Percentiles rank a stretch among this genome's conserved stretches.
These are phyloP conservation scores for Craterostigma plantagineum DNA, from an alignment of 257 asterid genomes.

Conservation along the genomic window DNA sequence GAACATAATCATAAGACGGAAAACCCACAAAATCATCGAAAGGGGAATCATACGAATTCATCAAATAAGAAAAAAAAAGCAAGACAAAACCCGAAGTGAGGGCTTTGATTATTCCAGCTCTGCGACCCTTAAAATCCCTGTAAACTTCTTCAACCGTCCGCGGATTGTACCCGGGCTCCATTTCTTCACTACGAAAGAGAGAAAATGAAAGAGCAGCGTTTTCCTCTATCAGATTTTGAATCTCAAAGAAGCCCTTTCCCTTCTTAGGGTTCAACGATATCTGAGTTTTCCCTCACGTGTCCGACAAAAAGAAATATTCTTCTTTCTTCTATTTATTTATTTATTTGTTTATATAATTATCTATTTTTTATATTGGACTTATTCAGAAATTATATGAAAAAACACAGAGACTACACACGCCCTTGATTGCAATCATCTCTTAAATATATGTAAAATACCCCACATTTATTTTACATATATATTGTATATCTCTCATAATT, in stretches of 20 bases:
- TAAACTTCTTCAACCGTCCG: conserved; percentile 48
- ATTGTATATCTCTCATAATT: no score
- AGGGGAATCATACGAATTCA: no score
- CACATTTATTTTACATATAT: neutral
- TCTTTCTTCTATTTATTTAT: neutral
- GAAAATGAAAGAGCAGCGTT: conserved; percentile 7
- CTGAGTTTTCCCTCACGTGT: conserved; percentile 17
- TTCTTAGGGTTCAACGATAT: conserved; percentile 20
- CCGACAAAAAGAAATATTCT: conserved; percentile 12
- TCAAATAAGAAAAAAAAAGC: neutral
- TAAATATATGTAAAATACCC: no score
- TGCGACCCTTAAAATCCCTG: conserved; percentile 37
- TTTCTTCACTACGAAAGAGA: neutral
- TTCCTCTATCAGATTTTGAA: conserved; percentile 20
- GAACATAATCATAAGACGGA: neutral
- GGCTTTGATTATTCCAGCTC: conserved; percentile 44
- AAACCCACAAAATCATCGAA: neutral
- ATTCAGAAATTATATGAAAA: no score
- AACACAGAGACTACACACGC: no score
- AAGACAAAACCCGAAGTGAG: conserved; percentile 28
- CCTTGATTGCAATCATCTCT: no score
- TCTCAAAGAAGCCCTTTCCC: conserved; percentile 11
- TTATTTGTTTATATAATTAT: no score
- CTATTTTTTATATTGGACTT: no score
- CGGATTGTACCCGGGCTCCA: conserved; percentile 31